Evolutionary conservation across 345 rosid genomes (phyloP), one percentile per base, ranked within the genome.

Genomic region (Microcos paniculata): DNA sequence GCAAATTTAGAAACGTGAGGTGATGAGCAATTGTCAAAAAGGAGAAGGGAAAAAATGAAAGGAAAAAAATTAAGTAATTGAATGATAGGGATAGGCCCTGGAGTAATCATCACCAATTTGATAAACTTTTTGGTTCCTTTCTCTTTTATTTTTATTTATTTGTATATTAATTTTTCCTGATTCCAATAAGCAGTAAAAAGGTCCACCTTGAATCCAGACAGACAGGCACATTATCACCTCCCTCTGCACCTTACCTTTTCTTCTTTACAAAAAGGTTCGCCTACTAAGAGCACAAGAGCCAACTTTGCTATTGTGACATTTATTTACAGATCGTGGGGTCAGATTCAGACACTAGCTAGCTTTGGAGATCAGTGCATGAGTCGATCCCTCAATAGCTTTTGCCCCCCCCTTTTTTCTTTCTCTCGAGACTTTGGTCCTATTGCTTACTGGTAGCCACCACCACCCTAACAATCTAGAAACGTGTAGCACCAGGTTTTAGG

Each of bases 71-170:
- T n/a, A 6, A 42, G 15, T 55, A 76, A 48, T 4, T 3, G 58
- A 62, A 61, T 67, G 81, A 51, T 4, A 62, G 48, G 43, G 79
- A 65, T 24, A 70, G 77, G 74, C 14, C 70, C 18, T 24, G 42
- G 38, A 43, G 83, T 55, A 81, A 84, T 84, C 46, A 84, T 84
- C 57, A 38, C 62, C 67, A 76, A 23, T 73, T 80, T 82, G 80
- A 82, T 80, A 43, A 72, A 57, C 74, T 30, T 78, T 80, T 69
- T 61, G 15, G 55, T 56, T 5, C 56, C 61, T 57, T 71, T 71
- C 2, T 31, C 12, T 51, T 73, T 15, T 45, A 35, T 0, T 35
- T 35, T 35, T 35, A 3, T 35, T 35, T 2, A 3, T 35, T 35
- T 35, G 4, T 2, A 35, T 52, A 45, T 42, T 42, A 6, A 35